A percentile compares a stretch with the other conserved stretches of the same genome.
Conservation (phyloP, 1,139 yeast genomes). For the Yamadazyma diddensiae region DNA sequence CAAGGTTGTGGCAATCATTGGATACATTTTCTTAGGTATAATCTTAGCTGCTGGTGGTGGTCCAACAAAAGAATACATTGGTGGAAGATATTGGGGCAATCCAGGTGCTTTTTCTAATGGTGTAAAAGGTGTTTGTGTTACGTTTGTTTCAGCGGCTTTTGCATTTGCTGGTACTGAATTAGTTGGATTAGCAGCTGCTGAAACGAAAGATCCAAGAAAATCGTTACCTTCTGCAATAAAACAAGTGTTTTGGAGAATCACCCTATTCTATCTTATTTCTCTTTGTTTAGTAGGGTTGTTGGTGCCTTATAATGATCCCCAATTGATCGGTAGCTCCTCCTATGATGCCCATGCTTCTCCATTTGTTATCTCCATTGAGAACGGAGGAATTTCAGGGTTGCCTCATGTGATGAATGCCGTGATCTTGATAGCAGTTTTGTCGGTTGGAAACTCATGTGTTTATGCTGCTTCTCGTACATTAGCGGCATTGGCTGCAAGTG, state of each 20-base stretch:
- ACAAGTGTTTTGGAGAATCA: conserved; percentile 48
- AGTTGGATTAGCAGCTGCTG: conserved; percentile 45
- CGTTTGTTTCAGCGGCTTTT: conserved; percentile 45
- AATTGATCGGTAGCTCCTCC: conserved; percentile 31
- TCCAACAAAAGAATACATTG: conserved; percentile 47
- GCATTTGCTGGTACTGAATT: conserved; percentile 49
- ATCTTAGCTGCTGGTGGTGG: conserved; percentile 67
- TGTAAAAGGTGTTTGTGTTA: conserved; percentile 52
- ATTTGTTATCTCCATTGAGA: conserved; percentile 43
- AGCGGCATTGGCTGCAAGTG: conserved; percentile 77
- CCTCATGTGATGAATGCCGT: conserved; percentile 50
- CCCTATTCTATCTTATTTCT: conserved; percentile 42
- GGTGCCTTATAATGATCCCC: conserved; percentile 34
- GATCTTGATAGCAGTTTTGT: conserved; percentile 43
- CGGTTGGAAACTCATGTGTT: conserved; percentile 54
- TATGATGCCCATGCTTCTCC: conserved; percentile 48
- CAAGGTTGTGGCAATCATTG: conserved; percentile 62
- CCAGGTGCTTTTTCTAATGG: conserved; percentile 71
- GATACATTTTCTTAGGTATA: conserved; percentile 71
- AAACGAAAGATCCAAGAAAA: conserved; percentile 38
- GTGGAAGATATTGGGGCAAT: conserved; percentile 55
- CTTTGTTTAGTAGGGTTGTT: conserved; percentile 41
- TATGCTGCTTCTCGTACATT: conserved; percentile 79
- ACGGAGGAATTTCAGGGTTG: conserved; percentile 42
- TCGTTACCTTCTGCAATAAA: conserved; percentile 44